These are phyloP conservation scores for Arctostaphylos glauca DNA, from an alignment of 148 eudicot species.

Conservation along the genomic window DNA sequence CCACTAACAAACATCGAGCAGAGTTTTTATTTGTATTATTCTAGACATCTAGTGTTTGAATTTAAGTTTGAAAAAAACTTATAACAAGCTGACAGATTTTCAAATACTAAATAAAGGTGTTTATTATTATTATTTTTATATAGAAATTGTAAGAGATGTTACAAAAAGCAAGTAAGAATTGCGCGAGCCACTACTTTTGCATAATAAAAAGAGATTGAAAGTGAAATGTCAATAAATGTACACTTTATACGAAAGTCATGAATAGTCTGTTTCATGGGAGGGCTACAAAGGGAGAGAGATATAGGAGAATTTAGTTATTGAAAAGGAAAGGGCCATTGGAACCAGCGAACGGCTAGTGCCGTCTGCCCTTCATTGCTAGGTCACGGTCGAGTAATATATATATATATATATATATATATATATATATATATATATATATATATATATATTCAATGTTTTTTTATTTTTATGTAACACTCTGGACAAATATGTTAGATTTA, in stretches of 20 bases:
- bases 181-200: not conserved
- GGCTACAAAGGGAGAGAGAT: not conserved
- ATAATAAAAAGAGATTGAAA: not conserved
- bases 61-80: not conserved
- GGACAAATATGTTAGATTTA: too few species aligned
- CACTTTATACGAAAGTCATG: conserved; percentile 21
- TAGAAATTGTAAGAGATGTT: not conserved
- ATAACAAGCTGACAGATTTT: not conserved
- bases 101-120: not conserved
- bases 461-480: too few species aligned
- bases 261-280: conserved; percentile 10
- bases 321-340: conserved; percentile 17
- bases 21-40: not conserved
- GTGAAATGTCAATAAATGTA: not conserved
- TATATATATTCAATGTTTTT: too few species aligned
- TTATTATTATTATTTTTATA: not conserved
- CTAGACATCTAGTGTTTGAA: not conserved
- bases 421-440: too few species aligned
- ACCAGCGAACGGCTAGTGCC: not conserved
- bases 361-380: not conserved
- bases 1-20: not conserved
- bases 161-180: not conserved
- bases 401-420: too few species aligned
- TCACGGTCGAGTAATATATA: too few species aligned
- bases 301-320: not conserved